Evolutionary conservation across 106 monocot species (phyloP), one percentile per base, ranked within the genome.

Genomic region (Cymbidium sinense): DNA sequence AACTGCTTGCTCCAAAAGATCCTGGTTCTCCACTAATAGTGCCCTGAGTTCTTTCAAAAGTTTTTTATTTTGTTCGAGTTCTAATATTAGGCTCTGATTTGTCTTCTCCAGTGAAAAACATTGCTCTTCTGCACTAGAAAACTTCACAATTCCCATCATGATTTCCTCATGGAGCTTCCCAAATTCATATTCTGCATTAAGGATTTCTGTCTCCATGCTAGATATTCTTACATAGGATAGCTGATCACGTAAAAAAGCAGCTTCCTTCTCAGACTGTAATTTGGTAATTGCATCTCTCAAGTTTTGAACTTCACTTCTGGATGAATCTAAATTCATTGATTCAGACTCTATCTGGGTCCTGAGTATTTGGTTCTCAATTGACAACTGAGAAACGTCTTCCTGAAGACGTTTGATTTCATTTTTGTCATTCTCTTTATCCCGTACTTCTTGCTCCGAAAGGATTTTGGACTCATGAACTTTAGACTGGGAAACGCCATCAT

Each of bases 231-330:
- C 83, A 34, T 69, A 2, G 12, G 77, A 87, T 34, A 65, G 50
- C 65, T 82, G 75, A 52, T 77, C 75, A 29, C 79, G 83, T 61
- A 81, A 17, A 79, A 82, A 50, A 76, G 84, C 75, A 52, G 61
- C 78, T 69, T 93, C 86, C 81, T 84, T 93, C 13, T 74, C 74
- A 13, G 74, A 43, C 44, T 35, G 21, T 47, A 74, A 74, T 74
- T 74, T 74, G 28, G 70, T 81, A 11, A 93, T 47, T 23, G 75
- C 84, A 12, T 79, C 93, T 77, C 89, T 77, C 18, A 89, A 79
- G 0, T 36, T 81, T 70, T 72, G 81, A 77, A 79, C 47, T 78
- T 85, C 82, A 55, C 41, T 61, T 79, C 85, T 74, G 27, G 12
- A 74, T 28, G 19, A 43, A 74, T 74, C 72, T 43, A 75, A 83